Conservation (phyloP, 257 asterid species). For the Linderniella brevidens region DNA sequence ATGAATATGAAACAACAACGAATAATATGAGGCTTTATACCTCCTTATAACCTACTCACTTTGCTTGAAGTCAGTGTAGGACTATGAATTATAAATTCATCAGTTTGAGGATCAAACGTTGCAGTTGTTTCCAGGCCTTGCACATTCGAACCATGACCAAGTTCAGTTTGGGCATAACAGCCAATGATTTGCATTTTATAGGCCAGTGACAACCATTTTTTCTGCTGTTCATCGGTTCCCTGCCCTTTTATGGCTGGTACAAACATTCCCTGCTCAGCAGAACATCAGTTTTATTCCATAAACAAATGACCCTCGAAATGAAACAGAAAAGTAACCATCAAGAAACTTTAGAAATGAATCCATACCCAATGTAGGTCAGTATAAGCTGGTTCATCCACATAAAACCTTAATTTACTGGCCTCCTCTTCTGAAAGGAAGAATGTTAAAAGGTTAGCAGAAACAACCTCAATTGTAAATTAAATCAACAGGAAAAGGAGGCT, state of each 20-base stretch:
- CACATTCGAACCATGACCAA: conserved; percentile 96
- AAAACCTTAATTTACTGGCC: conserved; percentile 60
- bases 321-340: background rate
- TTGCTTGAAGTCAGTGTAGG: conserved; percentile 97
- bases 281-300: conserved; percentile 1
- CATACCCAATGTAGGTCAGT: conserved; percentile 98
- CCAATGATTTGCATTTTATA: conserved; percentile 96
- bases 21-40: background rate
- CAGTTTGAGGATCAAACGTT: conserved; percentile 81
- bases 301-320: background rate
- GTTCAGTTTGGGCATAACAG: conserved; percentile 99
- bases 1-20: no score
- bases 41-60: conserved; percentile 25
- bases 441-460: background rate
- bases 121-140: conserved; percentile 99
- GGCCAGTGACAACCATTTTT: conserved; percentile 83
- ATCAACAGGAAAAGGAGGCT: background rate
- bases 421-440: conserved; percentile 58
- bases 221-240: conserved; percentile 87
- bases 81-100: conserved; percentile 86
- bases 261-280: conserved; percentile 74
- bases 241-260: conserved; percentile 86
- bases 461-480: background rate
- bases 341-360: conserved; percentile 4
- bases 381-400: conserved; percentile 79